These are phyloP conservation scores for Pleodorina starrii DNA, from an alignment of 139 green algal genomes.

Conservation along the genomic window DNA sequence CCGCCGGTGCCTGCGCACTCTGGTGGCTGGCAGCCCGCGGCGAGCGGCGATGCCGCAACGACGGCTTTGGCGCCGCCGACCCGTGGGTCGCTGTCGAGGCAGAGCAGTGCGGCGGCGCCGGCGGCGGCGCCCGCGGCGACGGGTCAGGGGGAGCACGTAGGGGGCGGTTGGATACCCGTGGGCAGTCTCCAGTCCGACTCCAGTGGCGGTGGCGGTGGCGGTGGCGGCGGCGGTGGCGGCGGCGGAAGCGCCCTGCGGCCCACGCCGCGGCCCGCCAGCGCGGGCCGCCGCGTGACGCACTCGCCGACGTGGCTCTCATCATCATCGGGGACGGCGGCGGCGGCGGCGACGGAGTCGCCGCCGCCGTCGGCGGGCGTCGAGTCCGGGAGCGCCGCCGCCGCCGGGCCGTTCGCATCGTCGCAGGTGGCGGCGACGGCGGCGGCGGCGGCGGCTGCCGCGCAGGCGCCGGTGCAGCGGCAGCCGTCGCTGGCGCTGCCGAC, in stretches of 20 bases:
- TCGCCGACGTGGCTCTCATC: not conserved
- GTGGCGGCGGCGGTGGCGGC: not conserved
- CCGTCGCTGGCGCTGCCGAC: not conserved
- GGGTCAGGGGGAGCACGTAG: not conserved
- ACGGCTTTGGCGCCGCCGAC: not conserved
- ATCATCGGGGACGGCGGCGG: not conserved
- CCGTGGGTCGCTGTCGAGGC: not conserved
- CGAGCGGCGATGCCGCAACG: not conserved
- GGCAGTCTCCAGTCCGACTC: not conserved
- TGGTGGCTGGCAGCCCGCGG: not conserved
- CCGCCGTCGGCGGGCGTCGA: not conserved
- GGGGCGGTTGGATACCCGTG: not conserved
- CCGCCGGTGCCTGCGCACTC: no score
- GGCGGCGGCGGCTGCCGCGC: not conserved
- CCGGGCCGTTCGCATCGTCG: not conserved
- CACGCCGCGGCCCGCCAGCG: not conserved
- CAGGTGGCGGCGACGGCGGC: not conserved
- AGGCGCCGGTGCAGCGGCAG: not conserved
- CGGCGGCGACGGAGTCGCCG: not conserved
- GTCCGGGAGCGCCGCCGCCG: not conserved
- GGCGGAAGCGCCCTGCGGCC: not conserved
- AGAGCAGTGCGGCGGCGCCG: not conserved
- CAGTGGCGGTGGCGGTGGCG: not conserved
- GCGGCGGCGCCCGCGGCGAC: not conserved
- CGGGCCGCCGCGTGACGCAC: not conserved